Base-by-base conservation (phyloP, 805 yeast species). In the Metschnikowia dekortorum region DNA sequence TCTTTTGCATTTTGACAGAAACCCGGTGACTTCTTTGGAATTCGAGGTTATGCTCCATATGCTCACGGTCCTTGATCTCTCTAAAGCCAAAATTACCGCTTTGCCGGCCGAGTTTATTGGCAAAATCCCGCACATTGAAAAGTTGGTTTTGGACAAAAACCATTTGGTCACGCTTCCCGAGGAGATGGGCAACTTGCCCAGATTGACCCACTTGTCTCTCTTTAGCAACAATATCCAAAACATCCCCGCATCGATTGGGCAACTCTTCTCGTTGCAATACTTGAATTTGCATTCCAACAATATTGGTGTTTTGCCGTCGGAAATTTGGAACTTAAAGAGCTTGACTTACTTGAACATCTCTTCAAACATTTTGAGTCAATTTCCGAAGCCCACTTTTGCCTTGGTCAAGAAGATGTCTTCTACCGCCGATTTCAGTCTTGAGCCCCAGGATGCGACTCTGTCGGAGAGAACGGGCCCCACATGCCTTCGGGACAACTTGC, bases 251-350 rank as follows among this genome's bases (percentile, higher is more conserved):
- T 78, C 81, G 10, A 78, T 94, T 33, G 84, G 88, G 2, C 61
- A 74, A 13, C 73, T 91, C 49, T 67, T 73, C 3, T 76, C 80
- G 31, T 74, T 92, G 54, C 83, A 79, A 59, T 73, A 78, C 42
- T 71, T 92, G 49, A 97, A 92, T 65, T 68, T 89, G 39, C 97
- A 92, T 67, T 81, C 87, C 39, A 92, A 92, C 67, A 90, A 90
- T 61, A 73, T 92, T 56, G 84, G 88, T 56, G 64, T 71, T 7
- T 69, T 92, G 30, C 87, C 89, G 0, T 76, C 77, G 30, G 85
- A 82, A 18, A 75, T 87, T 33, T 87, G 91, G 86, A 69, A 77
- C 47, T 66, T 88, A 60, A 67, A 65, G 38, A 78, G 81, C 6
- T 74, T 87, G 56, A 74, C 80, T 4, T 65, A 69, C 5, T 71